Evolutionary conservation across 306 rosid genomes (phyloP), one percentile per base, ranked within the genome.

Genomic region (Rubus idaeus): DNA sequence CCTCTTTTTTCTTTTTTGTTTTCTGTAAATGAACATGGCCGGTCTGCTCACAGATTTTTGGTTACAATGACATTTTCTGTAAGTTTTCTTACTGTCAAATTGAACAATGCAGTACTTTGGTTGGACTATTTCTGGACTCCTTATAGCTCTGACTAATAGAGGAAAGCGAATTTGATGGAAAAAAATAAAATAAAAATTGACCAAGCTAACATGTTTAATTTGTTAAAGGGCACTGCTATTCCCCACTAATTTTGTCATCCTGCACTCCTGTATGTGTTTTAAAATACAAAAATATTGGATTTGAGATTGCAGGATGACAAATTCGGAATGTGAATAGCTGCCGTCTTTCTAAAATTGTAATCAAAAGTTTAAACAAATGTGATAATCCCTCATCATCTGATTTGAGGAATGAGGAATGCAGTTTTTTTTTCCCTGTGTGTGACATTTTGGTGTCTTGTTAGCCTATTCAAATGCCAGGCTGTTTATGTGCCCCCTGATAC

Each of bases 1-100:
- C 51, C 79, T 73, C 13, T 44, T 75, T 68, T 26, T 18, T 18
- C 35, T 9, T 63, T 41, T 70, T 46, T 73, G 58, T 47, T 61
- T 53, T 47, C 55, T 26, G 13, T 64, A 17, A 5, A 30, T 60
- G 21, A 1, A 16, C 44, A 50, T 49, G n/a, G n/a, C n/a, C n/a
- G 26, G 9, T 70, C 30, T 50, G 4, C 23, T 8, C 5, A 50
- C 74, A 26, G 61, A 46, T 21, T 14, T 11, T 50, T 64, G 35
- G 21, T 26, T 47, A 26, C 41, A 46, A 13, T 26, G 2, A 23
- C 18, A 1, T 10, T 44, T 16, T 47, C 26, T 35, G 26, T 17
- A 37, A 17, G 3, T 8, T 30, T 37, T 37, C n/a, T 8, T 37
- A 37, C 51, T 37, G 37, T n/a, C 21, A 50, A 70, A 30, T 50